Evolutionary conservation across 306 rosid genomes (phyloP).

Genomic region (Lotus japonicus): DNA sequence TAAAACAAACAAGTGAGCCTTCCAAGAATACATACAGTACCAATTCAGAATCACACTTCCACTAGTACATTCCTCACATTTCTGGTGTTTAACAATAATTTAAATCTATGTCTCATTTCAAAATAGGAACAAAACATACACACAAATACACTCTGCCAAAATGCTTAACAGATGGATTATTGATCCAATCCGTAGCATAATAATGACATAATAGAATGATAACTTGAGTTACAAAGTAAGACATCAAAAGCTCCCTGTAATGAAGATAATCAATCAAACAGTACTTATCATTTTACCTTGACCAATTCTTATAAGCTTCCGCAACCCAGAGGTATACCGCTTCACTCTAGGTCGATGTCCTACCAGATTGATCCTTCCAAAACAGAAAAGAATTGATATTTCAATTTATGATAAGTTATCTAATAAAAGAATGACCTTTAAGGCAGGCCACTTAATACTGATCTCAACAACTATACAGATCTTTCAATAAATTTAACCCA

Average conservation of each 20-base stretch:
- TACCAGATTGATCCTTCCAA: slow-evolving; percentile 69
- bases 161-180: neutral
- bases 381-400: slow-evolving; percentile 12
- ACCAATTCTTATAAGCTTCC: slow-evolving; percentile 75
- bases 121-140: neutral
- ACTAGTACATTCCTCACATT: neutral
- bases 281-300: slow-evolving; percentile 52
- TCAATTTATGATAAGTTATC: slow-evolving; percentile 14
- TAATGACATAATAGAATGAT: neutral
- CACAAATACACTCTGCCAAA: neutral
- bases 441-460: neutral
- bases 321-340: slow-evolving; percentile 76
- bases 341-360: slow-evolving; percentile 71
- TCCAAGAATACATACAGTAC: neutral
- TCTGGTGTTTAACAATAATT: neutral
- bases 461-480: neutral
- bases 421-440: neutral
- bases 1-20: neutral
- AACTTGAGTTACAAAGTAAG: neutral
- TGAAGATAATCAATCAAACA: neutral
- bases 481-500: neutral
- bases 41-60: neutral
- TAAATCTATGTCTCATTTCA: neutral
- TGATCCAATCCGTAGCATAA: neutral
- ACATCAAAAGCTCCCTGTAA: neutral